A percentile compares a stretch with the other conserved stretches of the same genome.
Evolutionary conservation across 306 rosid genomes (phyloP).

Genomic region (Potentilla sterilis): DNA sequence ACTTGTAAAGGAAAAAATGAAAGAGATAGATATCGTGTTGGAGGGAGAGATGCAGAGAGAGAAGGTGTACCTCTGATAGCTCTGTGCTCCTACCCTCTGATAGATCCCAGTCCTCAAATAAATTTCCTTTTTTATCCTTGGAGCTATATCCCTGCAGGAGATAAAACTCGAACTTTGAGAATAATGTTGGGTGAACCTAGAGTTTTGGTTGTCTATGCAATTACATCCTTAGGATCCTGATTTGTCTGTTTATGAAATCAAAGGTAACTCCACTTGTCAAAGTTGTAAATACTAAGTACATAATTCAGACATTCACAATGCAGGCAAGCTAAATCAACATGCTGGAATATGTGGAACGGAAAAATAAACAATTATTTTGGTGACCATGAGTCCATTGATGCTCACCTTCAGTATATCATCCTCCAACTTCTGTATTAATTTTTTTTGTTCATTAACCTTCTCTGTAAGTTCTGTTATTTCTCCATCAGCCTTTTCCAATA

Average conservation of each 20-base stretch:
- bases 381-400: conserved; percentile 18
- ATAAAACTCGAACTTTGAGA: conserved; percentile 16
- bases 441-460: conserved; percentile 76
- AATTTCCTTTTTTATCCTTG: conserved; percentile 72
- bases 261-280: not conserved
- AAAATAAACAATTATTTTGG: conserved; percentile 7
- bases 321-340: not conserved
- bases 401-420: conserved; percentile 93
- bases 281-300: not conserved
- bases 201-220: not conserved
- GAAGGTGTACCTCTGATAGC: conserved; percentile 62
- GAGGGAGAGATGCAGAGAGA: not conserved
- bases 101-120: conserved; percentile 96
- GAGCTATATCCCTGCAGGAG: conserved; percentile 77
- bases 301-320: conserved; percentile 6
- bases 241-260: not conserved
- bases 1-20: not conserved
- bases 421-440: conserved; percentile 87
- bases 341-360: conserved; percentile 11
- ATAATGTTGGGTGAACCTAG: not conserved
- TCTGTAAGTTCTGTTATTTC: conserved; percentile 60
- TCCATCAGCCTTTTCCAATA: conserved; percentile 71
- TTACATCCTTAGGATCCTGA: not conserved
- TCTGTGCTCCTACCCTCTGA: conserved; percentile 76
- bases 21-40: not conserved